Evolutionary conservation across 176 grass and related monocot genomes (phyloP).

Genomic region (Secale cereale): DNA sequence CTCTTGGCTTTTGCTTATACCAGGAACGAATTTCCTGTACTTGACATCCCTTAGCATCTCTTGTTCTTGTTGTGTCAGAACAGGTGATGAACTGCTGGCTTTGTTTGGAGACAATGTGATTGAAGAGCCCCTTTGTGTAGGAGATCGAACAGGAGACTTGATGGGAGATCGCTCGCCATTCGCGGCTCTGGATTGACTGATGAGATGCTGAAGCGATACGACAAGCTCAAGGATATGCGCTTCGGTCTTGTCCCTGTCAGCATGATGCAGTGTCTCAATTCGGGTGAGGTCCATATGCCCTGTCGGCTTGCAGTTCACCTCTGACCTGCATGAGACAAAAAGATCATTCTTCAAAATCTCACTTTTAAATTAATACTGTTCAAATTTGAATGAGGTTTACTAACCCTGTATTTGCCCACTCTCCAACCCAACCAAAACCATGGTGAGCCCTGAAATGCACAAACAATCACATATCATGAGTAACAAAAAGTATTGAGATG

Average conservation of each 20-base stretch:
- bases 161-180: slow-evolving; percentile 79
- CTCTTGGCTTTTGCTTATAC: slow-evolving; percentile 96
- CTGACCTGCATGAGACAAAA: slow-evolving; percentile 52
- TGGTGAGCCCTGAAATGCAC: slow-evolving; percentile 65
- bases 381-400: slow-evolving; percentile 20
- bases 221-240: slow-evolving; percentile 73
- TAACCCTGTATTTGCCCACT: slow-evolving; percentile 87
- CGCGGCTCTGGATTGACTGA: slow-evolving; percentile 64
- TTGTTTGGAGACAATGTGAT: slow-evolving; percentile 39
- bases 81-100: slow-evolving; percentile 51
- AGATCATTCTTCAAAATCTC: background rate
- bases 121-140: slow-evolving; percentile 49
- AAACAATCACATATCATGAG: slow-evolving; percentile 27
- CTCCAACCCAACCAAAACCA: slow-evolving; percentile 89
- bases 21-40: slow-evolving; percentile 77
- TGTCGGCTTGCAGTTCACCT: slow-evolving; percentile 65
- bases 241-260: slow-evolving; percentile 95
- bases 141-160: slow-evolving; percentile 81
- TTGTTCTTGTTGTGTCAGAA: slow-evolving; percentile 86
- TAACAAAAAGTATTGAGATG: slow-evolving; percentile 20
- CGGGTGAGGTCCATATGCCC: slow-evolving; percentile 74
- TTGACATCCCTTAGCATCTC: slow-evolving; percentile 90
- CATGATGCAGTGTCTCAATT: slow-evolving; percentile 92
- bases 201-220: slow-evolving; percentile 84
- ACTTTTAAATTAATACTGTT: background rate